These are phyloP conservation scores for Myotisia sp. DNA, from an alignment of 2,329 filamentous ascomycete genomes.

Conservation along the genomic window DNA sequence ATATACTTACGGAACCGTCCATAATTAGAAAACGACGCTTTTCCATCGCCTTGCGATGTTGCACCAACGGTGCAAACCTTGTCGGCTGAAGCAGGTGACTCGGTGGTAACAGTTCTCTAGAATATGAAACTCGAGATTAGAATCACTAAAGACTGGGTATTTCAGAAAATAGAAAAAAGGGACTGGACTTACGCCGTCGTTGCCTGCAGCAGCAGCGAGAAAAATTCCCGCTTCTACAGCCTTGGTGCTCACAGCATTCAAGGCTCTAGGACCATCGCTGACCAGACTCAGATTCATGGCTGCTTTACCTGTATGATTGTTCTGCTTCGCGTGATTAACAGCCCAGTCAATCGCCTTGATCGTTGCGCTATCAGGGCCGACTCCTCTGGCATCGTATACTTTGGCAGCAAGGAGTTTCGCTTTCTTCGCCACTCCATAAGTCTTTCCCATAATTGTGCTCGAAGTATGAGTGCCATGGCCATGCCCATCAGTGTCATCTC, in stretches of 20 bases:
- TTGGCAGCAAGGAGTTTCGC: constrained; percentile 35
- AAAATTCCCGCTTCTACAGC: constrained; percentile 27
- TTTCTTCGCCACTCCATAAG: constrained; percentile 26
- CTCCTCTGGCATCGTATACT: constrained; percentile 32
- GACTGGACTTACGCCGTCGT: constrained; percentile 17
- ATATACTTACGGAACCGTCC: constrained; percentile 11
- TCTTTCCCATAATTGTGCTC: constrained; percentile 22
- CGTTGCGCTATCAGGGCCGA: constrained; percentile 33
- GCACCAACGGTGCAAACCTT: constrained; percentile 30
- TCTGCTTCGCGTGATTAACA: constrained; percentile 19
- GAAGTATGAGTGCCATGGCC: constrained; percentile 29
- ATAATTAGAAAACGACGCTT: constrained; percentile 30
- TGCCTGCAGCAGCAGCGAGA: constrained; percentile 30
- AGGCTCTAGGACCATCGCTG: constrained; percentile 21
- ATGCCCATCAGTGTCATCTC: constrained; percentile 14
- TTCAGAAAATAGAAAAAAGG: neutral
- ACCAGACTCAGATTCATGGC: constrained; percentile 27
- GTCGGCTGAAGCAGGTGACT: constrained; percentile 26
- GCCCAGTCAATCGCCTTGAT: constrained; percentile 36
- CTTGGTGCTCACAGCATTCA: constrained; percentile 26
- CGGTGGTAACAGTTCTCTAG: too few relatives aligned
- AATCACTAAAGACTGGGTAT: neutral
- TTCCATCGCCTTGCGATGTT: constrained; percentile 20
- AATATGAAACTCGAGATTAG: constrained; percentile 2
- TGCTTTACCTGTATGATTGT: constrained; percentile 18